Evolutionary conservation across 257 asterid species (phyloP), one percentile per base, ranked within the genome.

Genomic region (Ballota nigra): DNA sequence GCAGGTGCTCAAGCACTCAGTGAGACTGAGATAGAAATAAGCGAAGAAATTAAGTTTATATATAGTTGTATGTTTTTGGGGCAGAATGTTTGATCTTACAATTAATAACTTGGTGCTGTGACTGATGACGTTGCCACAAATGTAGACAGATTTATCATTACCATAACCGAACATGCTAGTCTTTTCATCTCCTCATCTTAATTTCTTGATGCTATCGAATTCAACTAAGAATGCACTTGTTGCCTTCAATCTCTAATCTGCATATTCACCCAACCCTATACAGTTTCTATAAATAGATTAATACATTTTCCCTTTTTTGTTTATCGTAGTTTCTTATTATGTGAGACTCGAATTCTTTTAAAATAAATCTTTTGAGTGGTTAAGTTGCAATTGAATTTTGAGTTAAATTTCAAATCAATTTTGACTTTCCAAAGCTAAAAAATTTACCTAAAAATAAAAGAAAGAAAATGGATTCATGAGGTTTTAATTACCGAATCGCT

Each of bases 171-270:
- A 81, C 85, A 86, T 70, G 90, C 97, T 85, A 11, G 81, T 81
- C 78, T 83, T 86, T 92, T 92, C 51, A 92, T 86, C 97, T 84
- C 82, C 75, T 86, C 80, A 92, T 83, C 74, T 84, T 63, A 92
- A 71, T 3, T 69, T 86, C 67, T 77, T 87, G 41, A 89, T 63
- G 76, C 88, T 96, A 1, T 86, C 86, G 75, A 89, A 89, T 74
- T 88, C 96, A 31, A 89, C 98, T 97, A 18, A 92, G 82, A 51
- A 89, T 62, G 75, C 63, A 75, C 61, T 84, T 88, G 69, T 85
- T 82, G 62, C 82, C 87, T 80, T 85, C 86, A 8, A 89, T 84
- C 87, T 88, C 96, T 66, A 92, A 78, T 80, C 98, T 92, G 92
- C 76, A 77, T 56, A 29, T 1, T 29, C 34, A 29, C 3, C 4